Evolutionary conservation across 2,329 filamentous ascomycete genomes (phyloP).

Genomic region (Beauveria varroae): DNA sequence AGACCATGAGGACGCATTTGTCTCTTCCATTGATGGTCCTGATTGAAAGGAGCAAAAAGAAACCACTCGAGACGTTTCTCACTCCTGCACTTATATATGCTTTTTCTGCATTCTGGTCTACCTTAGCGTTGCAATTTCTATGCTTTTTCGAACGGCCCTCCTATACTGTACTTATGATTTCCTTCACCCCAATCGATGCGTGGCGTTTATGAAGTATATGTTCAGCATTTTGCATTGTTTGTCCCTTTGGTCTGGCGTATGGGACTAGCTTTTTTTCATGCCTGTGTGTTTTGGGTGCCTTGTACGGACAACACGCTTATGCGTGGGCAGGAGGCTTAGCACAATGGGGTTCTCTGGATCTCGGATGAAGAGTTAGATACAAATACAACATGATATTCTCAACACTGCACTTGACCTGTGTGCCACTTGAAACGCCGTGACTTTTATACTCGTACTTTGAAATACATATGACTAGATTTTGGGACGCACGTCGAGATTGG

Average conservation of each 20-base stretch:
- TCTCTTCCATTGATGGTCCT: neutral
- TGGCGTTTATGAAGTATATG: slow-evolving; percentile 8
- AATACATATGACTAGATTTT: slow-evolving; percentile 18
- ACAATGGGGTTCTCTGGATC: slow-evolving; percentile 2
- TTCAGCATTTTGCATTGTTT: neutral
- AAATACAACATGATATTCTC: neutral
- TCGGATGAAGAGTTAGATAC: neutral
- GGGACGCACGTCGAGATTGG: slow-evolving; percentile 31
- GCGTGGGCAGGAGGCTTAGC: neutral
- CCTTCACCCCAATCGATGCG: neutral
- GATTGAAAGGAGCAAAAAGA: neutral
- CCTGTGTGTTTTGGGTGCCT: neutral
- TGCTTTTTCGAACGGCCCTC: neutral
- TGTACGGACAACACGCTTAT: neutral
- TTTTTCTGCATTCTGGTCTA: slow-evolving; percentile 3
- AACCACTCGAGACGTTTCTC: neutral
- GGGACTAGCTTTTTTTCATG: neutral
- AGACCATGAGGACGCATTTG: neutral
- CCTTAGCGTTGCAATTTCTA: slow-evolving; percentile 9
- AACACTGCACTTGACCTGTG: neutral
- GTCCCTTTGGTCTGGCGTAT: neutral
- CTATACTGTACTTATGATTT: neutral
- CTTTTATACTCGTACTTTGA: neutral
- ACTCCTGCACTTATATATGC: neutral
- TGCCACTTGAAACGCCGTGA: neutral